Conservation (phyloP, 148 eudicot species). For the Cornus suecica region DNA sequence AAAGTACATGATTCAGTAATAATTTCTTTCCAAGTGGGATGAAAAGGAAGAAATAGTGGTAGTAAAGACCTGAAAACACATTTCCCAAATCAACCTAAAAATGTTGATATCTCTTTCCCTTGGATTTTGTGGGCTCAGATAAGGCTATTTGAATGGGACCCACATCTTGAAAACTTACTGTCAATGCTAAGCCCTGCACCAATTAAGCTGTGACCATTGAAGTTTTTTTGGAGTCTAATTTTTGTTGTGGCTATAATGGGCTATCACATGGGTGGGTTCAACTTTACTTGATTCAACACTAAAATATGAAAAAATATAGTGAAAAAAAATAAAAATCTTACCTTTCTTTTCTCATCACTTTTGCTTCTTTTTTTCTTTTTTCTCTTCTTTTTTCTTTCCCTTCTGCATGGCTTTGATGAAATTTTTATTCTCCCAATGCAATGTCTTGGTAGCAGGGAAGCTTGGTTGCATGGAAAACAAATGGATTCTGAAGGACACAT, state of each 20-base stretch:
- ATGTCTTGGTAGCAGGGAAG: slow-evolving; percentile 67
- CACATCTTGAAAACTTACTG: slow-evolving; percentile 30
- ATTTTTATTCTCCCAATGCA: slow-evolving; percentile 26
- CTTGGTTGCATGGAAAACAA: slow-evolving; percentile 83
- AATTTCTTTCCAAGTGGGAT: not conserved
- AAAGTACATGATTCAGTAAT: slow-evolving; percentile 1
- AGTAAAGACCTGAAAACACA: not conserved
- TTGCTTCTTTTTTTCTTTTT: too few relatives aligned
- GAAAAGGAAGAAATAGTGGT: not conserved
- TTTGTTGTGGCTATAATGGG: slow-evolving; percentile 12
- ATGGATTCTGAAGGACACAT: slow-evolving; percentile 52
- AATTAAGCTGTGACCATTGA: slow-evolving; percentile 21
- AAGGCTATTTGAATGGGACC: slow-evolving; percentile 19
- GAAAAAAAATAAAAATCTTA: slow-evolving; percentile 24
- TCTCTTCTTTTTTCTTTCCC: slow-evolving; percentile 4
- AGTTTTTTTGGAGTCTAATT: slow-evolving; percentile 17
- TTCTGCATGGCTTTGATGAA: slow-evolving; percentile 30
- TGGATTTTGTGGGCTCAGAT: slow-evolving; percentile 62
- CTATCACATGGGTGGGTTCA: slow-evolving; percentile 40
- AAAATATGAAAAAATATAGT: slow-evolving; percentile 6
- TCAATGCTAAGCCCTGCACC: slow-evolving; percentile 25
- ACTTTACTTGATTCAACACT: slow-evolving; percentile 24
- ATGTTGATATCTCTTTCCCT: slow-evolving; percentile 36
- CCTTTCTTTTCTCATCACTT: slow-evolving; percentile 23
- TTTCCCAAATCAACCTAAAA: slow-evolving; percentile 10